These are phyloP conservation scores for Metschnikowia similis DNA, from an alignment of 805 yeast species.

Conservation along the genomic window DNA sequence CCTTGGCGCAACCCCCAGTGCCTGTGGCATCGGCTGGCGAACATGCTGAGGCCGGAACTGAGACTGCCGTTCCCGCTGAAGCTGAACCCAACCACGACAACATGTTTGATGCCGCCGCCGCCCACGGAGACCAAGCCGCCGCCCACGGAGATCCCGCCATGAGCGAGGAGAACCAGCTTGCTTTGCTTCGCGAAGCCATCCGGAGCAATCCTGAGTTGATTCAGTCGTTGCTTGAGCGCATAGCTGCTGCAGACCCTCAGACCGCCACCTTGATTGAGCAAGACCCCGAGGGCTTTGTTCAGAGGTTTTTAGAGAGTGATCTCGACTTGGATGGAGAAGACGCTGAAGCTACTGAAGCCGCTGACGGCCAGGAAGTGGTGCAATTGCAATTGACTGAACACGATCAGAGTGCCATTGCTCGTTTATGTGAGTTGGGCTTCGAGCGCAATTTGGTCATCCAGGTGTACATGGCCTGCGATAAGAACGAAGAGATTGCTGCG, in stretches of 20 bases:
- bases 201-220: constrained; percentile 85
- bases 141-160: constrained; percentile 24
- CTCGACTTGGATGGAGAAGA: constrained; percentile 34
- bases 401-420: constrained; percentile 83
- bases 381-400: constrained; percentile 67
- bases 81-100: constrained; percentile 31
- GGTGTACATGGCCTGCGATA: constrained; percentile 96
- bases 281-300: constrained; percentile 86
- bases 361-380: constrained; percentile 29
- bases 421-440: constrained; percentile 91
- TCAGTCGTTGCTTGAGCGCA: constrained; percentile 76
- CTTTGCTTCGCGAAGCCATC: constrained; percentile 66
- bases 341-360: constrained; percentile 34
- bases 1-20: constrained; percentile 36
- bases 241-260: constrained; percentile 80
- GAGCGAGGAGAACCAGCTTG: constrained; percentile 45
- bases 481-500: constrained; percentile 95
- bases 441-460: constrained; percentile 83
- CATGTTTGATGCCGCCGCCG: constrained; percentile 50
- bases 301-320: constrained; percentile 62
- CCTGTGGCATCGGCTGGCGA: constrained; percentile 16
- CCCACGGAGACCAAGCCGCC: constrained; percentile 25
- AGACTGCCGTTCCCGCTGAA: neutral
- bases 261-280: constrained; percentile 72
- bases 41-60: constrained; percentile 17